Conservation (phyloP, 192 early-diverging fungal genomes). For the Rhizophagus prolifer region DNA sequence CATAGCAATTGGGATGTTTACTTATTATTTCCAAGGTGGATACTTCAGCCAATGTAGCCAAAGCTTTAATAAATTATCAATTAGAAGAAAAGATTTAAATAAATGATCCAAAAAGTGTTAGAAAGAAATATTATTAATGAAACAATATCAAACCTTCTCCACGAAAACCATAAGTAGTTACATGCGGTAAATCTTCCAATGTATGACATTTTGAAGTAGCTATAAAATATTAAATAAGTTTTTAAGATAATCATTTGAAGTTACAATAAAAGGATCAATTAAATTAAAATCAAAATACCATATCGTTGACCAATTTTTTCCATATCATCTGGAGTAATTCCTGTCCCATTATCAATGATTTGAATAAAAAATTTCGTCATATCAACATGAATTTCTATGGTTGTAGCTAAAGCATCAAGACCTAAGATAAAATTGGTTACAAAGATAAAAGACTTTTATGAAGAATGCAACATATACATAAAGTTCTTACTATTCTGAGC, state of each 20-base stretch:
- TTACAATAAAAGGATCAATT: not conserved
- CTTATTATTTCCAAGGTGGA: constrained; percentile 54
- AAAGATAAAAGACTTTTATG: not conserved
- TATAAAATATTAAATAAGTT: constrained; percentile 20
- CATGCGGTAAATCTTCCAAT: constrained; percentile 38
- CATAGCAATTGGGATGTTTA: constrained; percentile 34
- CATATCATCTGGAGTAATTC: constrained; percentile 52
- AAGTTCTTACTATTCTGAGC: constrained; percentile 54
- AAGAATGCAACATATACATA: not conserved
- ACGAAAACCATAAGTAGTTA: constrained; percentile 62
- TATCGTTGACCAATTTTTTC: constrained; percentile 48
- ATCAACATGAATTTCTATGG: constrained; percentile 50
- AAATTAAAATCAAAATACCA: constrained; percentile 29
- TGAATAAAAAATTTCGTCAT: constrained; percentile 46
- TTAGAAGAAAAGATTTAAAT: not conserved
- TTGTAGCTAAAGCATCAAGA: constrained; percentile 56
- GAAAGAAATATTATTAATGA: not conserved
- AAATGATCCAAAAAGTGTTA: not conserved
- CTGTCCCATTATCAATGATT: constrained; percentile 63
- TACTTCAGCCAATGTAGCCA: constrained; percentile 49
- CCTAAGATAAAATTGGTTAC: constrained; percentile 14
- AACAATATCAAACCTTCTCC: constrained; percentile 60
- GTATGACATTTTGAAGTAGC: constrained; percentile 61
- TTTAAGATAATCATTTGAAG: not conserved
- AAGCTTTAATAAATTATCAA: constrained; percentile 40